These are phyloP conservation scores for Chlamydomonas eustigma DNA, from an alignment of 139 green algal genomes.

Conservation along the genomic window DNA sequence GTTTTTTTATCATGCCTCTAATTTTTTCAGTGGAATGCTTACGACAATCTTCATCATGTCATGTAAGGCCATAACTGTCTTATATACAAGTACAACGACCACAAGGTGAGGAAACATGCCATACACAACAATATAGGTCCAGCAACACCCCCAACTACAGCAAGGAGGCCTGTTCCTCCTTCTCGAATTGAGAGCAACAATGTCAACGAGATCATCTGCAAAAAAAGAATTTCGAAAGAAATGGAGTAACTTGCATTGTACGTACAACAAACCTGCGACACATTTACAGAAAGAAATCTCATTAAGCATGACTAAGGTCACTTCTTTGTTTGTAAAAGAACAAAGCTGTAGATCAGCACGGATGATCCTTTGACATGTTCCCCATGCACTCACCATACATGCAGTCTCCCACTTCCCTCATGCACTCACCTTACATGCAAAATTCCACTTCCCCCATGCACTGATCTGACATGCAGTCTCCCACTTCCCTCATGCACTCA, in stretches of 20 bases:
- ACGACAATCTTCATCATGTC: conserved; percentile 15
- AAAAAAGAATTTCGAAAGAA: not conserved
- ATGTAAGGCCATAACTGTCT: conserved; percentile 44
- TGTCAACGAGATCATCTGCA: conserved; percentile 62
- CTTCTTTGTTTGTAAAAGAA: not conserved
- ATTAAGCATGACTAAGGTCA: not conserved
- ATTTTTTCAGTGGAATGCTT: too few relatives aligned
- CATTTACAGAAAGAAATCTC: not conserved
- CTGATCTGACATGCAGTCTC: too few relatives aligned
- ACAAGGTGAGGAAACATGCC: conserved; percentile 65
- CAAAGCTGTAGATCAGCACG: not conserved
- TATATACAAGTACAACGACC: conserved; percentile 60
- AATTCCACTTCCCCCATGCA: too few relatives aligned
- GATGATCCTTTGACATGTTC: too few relatives aligned
- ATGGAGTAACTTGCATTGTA: not conserved
- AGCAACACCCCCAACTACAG: conserved; percentile 15
- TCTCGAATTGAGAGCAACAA: conserved; percentile 52
- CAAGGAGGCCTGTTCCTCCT: conserved; percentile 26
- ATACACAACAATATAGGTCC: conserved; percentile 62
- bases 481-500: too few relatives aligned
- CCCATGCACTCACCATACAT: too few relatives aligned
- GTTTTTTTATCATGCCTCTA: too few relatives aligned
- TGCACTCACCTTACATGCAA: too few relatives aligned
- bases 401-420: too few relatives aligned
- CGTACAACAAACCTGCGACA: not conserved